phyloP scores from a whole-genome alignment of 2,329 filamentous ascomycete genomes.

The Diaporthe citri region DNA sequence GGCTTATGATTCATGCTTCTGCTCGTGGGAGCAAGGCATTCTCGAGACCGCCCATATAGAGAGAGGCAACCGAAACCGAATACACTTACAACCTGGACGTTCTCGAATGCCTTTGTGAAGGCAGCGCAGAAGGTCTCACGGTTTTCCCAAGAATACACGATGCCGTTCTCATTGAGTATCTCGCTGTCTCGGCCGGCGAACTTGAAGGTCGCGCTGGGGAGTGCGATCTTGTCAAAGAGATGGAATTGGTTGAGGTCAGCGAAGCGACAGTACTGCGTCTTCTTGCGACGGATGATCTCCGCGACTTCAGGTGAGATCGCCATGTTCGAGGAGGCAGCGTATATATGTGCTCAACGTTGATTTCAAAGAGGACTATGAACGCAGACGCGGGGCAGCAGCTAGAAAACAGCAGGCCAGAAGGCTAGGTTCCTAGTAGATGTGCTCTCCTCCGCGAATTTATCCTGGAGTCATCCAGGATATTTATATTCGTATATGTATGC shows the following conservation, averaged over 20 bases:
- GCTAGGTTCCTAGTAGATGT: too few species aligned
- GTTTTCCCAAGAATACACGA: slow-evolving; percentile 31
- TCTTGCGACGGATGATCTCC: slow-evolving; percentile 46
- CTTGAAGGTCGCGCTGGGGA: slow-evolving; percentile 43
- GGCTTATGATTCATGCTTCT: background rate
- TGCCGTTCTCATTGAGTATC: background rate
- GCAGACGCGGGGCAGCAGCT: background rate
- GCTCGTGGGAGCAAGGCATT: background rate
- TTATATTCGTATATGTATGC: background rate
- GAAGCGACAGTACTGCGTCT: slow-evolving; percentile 46
- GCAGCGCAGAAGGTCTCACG: slow-evolving; percentile 40
- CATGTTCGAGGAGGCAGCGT: background rate
- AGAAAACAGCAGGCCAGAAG: background rate
- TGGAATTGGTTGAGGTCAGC: slow-evolving; percentile 47
- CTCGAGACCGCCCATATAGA: too few species aligned
- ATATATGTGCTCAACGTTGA: background rate
- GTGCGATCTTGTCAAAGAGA: slow-evolving; percentile 44
- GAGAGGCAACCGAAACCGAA: background rate
- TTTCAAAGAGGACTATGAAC: background rate
- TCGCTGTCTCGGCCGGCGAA: slow-evolving; percentile 32
- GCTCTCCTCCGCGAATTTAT: too few species aligned
- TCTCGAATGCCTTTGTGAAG: slow-evolving; percentile 42
- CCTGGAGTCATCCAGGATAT: background rate
- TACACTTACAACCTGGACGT: slow-evolving; percentile 40
- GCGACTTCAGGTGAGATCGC: slow-evolving; percentile 43